phyloP scores from a whole-genome alignment of 208 protist genomes.

The Wallacemonas rigidus region DNA sequence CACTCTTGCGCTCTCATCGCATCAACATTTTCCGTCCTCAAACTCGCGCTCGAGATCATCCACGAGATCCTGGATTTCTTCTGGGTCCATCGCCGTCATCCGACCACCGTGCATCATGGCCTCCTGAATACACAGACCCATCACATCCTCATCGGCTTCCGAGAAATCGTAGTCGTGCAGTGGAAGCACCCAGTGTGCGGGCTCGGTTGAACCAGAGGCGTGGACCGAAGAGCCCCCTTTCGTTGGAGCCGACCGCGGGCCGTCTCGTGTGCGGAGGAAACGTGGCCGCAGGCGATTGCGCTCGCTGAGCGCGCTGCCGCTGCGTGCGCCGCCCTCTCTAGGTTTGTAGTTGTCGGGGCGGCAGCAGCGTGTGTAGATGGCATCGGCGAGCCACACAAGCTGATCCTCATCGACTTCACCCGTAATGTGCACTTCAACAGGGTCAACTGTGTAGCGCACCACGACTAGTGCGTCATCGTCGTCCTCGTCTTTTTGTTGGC shows the following conservation, averaged over 20 bases:
- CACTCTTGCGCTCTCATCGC: not conserved
- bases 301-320: slow-evolving; percentile 1
- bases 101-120: slow-evolving; percentile 32
- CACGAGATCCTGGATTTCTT: slow-evolving; percentile 21
- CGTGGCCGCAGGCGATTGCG: slow-evolving; percentile 12
- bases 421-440: slow-evolving; percentile 46
- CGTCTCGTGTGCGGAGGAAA: slow-evolving; percentile 9
- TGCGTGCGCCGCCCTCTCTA: not conserved
- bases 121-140: slow-evolving; percentile 56
- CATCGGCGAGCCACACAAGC: slow-evolving; percentile 53
- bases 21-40: not conserved
- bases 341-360: not conserved
- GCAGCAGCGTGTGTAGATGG: slow-evolving; percentile 47
- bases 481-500: not conserved
- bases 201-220: not conserved
- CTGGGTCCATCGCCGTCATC: slow-evolving; percentile 10
- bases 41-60: slow-evolving; percentile 5
- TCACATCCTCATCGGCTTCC: slow-evolving; percentile 37
- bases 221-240: not conserved
- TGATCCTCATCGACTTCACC: slow-evolving; percentile 39
- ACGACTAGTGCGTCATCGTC: slow-evolving; percentile 30
- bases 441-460: slow-evolving; percentile 65
- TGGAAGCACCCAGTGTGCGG: slow-evolving; percentile 32
- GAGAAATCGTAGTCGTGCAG: slow-evolving; percentile 53
- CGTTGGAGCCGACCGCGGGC: not conserved